Base-by-base conservation (phyloP, 768 basidiomycete species). In the Lentinula guzmanii region DNA sequence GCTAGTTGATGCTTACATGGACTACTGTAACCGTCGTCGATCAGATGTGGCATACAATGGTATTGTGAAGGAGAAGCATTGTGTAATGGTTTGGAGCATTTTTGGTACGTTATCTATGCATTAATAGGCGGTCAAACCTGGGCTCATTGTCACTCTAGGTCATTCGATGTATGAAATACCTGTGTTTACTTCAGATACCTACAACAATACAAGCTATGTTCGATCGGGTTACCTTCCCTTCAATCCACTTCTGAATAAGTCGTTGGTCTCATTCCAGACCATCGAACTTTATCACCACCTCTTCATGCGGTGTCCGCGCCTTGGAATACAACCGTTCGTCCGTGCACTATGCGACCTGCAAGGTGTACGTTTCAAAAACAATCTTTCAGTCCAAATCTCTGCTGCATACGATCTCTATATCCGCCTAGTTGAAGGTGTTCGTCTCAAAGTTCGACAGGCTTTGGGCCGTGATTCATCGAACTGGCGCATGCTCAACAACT, bases 331-430 rank as follows among this genome's bases (percentile, higher is more conserved):
- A 45, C 62, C 64, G 1, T 67, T 64, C 16, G 60, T 67, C 4
- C 64, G 64, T 18, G 52, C 58, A 2, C 35, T 71, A 1, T 66
- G 61, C 45, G 67, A 70, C 24, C 18, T 68, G 24, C 64, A 69
- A 15, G 52, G 58, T 13, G 37, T 60, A 7, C 33, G 58, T 0
- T 58, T 53, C 43, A 62, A 54, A 7, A 42, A 57, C 6, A 60
- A 64, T 9, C 50, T 55, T 5, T 31, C n/a, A 2, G 16, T 41
- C 6, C 52, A 61, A 24, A 52, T 66, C 42, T 37, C 50, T 15
- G 51, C 59, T 37, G 52, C 60, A 0, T 67, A 53, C 24, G 63
- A 67, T 39, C n/a, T 63, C 16, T 67, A 67, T 65, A 35, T 65
- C 16, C 28, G 21, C 5, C 46, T 65, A n/a, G 48, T 5, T 13